phyloP scores from a whole-genome alignment of 2,329 filamentous ascomycete species.

The Sporothrix sp. region DNA sequence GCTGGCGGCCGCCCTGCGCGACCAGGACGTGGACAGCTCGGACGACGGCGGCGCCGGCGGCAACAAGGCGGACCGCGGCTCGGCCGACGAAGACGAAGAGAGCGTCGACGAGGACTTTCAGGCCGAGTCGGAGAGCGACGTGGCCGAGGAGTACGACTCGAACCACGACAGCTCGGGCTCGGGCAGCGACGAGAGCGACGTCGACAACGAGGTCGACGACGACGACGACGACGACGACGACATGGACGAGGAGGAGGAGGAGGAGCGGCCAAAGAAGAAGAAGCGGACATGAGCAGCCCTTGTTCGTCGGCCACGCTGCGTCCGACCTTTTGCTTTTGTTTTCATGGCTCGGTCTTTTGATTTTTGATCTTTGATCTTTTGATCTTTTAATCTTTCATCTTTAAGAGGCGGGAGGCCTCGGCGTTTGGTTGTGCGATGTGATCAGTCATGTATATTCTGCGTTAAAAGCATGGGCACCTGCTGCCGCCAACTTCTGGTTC shows the following conservation, averaged over 20 bases:
- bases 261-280: constrained; percentile 33
- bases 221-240: constrained; percentile 37
- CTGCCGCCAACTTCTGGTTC: no score
- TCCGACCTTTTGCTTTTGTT: neutral
- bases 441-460: neutral
- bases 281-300: constrained; percentile 26
- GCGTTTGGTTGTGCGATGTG: no score
- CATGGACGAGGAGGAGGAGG: constrained; percentile 22
- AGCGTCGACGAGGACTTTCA: constrained; percentile 94
- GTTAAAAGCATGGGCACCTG: constrained; percentile 1
- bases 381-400: neutral
- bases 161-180: constrained; percentile 77
- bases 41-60: constrained; percentile 70
- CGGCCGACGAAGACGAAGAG: constrained; percentile 92
- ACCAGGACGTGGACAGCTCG: constrained; percentile 73
- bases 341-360: neutral
- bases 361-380: neutral
- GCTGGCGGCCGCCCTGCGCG: constrained; percentile 71
- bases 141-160: constrained; percentile 92
- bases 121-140: constrained; percentile 84
- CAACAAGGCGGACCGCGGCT: constrained; percentile 66
- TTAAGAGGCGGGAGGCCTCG: neutral
- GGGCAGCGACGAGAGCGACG: constrained; percentile 56
- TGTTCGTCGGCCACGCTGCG: neutral
- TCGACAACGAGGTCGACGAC: constrained; percentile 39